Percentiles rank a stretch among this genome's conserved stretches.
Conservation (phyloP, 2,329 filamentous ascomycete species). For the Pseudopyricularia javanii region DNA sequence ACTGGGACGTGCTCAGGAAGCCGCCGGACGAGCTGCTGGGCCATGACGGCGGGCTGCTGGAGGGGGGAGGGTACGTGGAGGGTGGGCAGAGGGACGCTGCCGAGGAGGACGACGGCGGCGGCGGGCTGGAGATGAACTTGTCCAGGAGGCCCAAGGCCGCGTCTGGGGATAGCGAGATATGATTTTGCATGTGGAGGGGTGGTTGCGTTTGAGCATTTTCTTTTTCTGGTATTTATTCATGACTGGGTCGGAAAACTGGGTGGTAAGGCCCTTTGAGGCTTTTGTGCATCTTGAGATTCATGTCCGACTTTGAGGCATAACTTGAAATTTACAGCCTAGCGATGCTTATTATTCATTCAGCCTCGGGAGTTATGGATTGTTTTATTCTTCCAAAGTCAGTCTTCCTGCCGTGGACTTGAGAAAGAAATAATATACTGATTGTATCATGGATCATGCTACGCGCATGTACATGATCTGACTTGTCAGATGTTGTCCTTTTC, state of each 20-base stretch:
- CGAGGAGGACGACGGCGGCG: conserved; percentile 4
- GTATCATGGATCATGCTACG: no score
- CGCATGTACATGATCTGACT: no score
- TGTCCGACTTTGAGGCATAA: no score
- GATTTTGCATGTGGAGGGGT: not conserved
- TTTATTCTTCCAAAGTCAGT: no score
- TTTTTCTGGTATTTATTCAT: not conserved
- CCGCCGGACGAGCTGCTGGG: conserved; percentile 9
- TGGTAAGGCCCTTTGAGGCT: no score
- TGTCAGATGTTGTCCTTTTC: no score
- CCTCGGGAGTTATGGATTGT: no score
- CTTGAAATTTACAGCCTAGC: no score
- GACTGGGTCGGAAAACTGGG: not conserved
- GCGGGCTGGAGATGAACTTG: conserved; percentile 6
- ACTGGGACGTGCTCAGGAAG: conserved; percentile 49
- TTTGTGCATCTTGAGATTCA: no score
- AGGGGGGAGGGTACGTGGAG: conserved; percentile 10
- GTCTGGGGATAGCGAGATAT: not conserved
- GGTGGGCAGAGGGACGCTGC: not conserved
- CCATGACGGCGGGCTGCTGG: conserved; percentile 2
- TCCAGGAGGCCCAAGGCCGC: conserved; percentile 1
- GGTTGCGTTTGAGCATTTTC: not conserved
- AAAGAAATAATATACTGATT: no score
- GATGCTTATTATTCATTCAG: no score
- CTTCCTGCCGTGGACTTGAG: no score